These are phyloP conservation scores for Incumbomyces delicatus DNA, from an alignment of 2,329 filamentous ascomycete genomes.

Conservation along the genomic window DNA sequence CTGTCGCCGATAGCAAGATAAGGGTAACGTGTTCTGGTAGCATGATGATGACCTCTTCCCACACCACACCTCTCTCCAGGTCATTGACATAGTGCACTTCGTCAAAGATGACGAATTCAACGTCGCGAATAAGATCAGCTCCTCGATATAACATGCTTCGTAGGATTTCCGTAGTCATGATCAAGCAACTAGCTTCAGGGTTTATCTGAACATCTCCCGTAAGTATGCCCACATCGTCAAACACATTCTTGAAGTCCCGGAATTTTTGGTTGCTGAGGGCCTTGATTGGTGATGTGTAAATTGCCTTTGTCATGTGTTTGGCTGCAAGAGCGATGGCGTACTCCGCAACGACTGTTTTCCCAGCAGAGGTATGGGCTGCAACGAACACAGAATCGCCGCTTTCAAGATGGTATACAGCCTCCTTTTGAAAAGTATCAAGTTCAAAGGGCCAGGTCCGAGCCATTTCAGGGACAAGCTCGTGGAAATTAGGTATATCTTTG, in stretches of 20 bases:
- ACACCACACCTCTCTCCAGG: slow-evolving; percentile 87
- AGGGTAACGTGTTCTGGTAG: slow-evolving; percentile 92
- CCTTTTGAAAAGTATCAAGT: slow-evolving; percentile 95
- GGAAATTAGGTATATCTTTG: slow-evolving; percentile 85
- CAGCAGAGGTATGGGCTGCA: slow-evolving; percentile 91
- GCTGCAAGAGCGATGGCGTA: slow-evolving; percentile 93
- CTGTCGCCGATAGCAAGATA: slow-evolving; percentile 88
- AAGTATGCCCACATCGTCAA: slow-evolving; percentile 92
- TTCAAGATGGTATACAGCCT: slow-evolving; percentile 94
- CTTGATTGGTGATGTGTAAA: slow-evolving; percentile 98
- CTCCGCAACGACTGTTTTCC: slow-evolving; percentile 95
- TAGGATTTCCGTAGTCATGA: slow-evolving; percentile 98
- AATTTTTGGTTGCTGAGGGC: slow-evolving; percentile 98
- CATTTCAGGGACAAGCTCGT: slow-evolving; percentile 90
- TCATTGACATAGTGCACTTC: slow-evolving; percentile 99
- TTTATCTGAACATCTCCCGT: slow-evolving; percentile 98
- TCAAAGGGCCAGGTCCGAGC: slow-evolving; percentile 94
- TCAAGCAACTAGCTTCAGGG: slow-evolving; percentile 91
- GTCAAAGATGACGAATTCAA: slow-evolving; percentile 98
- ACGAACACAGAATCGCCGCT: slow-evolving; percentile 96
- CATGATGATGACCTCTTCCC: slow-evolving; percentile 99
- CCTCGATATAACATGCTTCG: slow-evolving; percentile 97
- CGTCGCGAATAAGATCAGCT: slow-evolving; percentile 89
- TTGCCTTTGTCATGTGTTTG: slow-evolving; percentile 99
- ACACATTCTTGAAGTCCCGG: slow-evolving; percentile 78